Evolutionary conservation across 1,139 yeast genomes (phyloP), one percentile per base, ranked within the genome.

Genomic region (Petasospora rhodanensis): DNA sequence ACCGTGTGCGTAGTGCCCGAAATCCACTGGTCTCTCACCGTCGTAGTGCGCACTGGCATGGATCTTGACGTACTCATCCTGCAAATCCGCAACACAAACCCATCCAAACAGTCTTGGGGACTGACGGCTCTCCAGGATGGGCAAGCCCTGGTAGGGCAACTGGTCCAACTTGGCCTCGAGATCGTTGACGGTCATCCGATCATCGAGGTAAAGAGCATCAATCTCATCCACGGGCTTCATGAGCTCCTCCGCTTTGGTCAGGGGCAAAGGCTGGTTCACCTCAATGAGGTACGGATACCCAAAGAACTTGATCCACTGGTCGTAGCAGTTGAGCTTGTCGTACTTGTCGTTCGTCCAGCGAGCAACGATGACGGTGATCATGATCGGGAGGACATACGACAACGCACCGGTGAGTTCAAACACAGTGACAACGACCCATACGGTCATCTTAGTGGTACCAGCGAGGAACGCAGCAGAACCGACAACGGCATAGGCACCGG

Each of bases 381-480:
- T 85, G 2, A 89, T 83, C 0, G 95, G 95, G 16, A 85, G 62
- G 18, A 85, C 83, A 53, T 81, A 85, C 17, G 82, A 70, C 28
- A 83, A 61, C 0, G 94, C 95, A 7, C 95, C 95, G 0, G 95
- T 84, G 28, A 85, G 64, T 55, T 86, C 96, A 59, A 86, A 86
- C 78, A 86, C 79, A 22, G 87, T 79, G 12, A 86, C 85, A 2
- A 83, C 95, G 6, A 85, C 87, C 2, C 95, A 78, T 1, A 85
- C 85, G 0, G 95, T 84, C 49, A 86, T 66, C 46, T 85, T 81
- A 1, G 95, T 85, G 11, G 83, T 82, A 3, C 96, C 96, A 45
- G 91, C 77, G 22, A 86, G 65, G 2, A 93, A 86, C 1, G 95
- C 86, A 0, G 91, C 95, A 1, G 96, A 95, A 2, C 96, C 96